Evolutionary conservation across 2,329 filamentous ascomycete species (phyloP), one percentile per base, ranked within the genome.

Genomic region (Monilinia vaccinii-corymbosi): DNA sequence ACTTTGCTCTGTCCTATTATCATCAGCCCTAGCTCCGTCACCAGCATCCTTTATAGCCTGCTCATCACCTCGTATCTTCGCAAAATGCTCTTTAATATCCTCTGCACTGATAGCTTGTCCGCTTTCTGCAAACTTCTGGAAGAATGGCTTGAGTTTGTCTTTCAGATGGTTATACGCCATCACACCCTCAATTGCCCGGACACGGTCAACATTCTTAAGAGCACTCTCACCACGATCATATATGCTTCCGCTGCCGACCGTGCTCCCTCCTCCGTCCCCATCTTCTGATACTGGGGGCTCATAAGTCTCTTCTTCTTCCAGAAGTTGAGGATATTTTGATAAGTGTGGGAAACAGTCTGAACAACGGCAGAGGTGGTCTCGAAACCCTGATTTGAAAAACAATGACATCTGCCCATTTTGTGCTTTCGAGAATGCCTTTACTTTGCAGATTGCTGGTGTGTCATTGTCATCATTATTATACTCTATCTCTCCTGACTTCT

Each of bases 161-260:
- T 95, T 94, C 62, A 99, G 81, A 69, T 96, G 88, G 69, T 97
- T 97, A 75, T 97, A 99, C 0, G 92, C 93, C 91, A 97, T 97
- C 49, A 96, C 93, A 18, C 94, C 94, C 73, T 99, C 89, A 60
- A 99, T 96, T 5, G 94, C 94, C 16, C 87, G 82, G 9, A 97
- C 93, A 2, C 94, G 88, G 71, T 99, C 94, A 60, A 99, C 86
- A 68, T 91, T 95, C 71, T 86, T 91, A 32, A 99, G 81, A 0
- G 92, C 93, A 51, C 90, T 93, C 75, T 99, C 94, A 50, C 94
- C 94, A 21, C 91, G 89, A 53, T 97, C 92, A 38, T 95, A 84
- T 2, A 99, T 79, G 64, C 88, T 94, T 49, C 89, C 89, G 38
- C 89, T 92, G 53, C 89, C 88, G 6, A 83, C 78, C 2, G 82